Base-by-base conservation (phyloP, 371 early-diverging fungal species). In the Parasitella parasitica region DNA sequence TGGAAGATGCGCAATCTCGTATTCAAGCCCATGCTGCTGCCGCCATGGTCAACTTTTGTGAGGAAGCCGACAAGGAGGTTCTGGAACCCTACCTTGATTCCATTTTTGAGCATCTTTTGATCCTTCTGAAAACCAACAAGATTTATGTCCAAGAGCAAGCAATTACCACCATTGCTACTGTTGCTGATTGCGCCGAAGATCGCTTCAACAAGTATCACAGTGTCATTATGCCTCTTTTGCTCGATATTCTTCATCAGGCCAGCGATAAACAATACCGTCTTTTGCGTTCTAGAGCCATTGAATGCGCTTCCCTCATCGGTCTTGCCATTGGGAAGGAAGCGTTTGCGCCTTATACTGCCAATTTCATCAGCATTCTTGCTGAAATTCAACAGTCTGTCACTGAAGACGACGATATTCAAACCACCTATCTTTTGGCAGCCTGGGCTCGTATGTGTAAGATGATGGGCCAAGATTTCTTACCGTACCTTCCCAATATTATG, bases 391-490 rank as follows among this genome's bases (percentile, higher is more conserved):
- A 81, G 61, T 61, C 82, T 20, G 88, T 89, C 39, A 86, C 87
- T 12, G 97, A 97, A 49, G 66, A 89, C 22, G 97, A 97, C 73
- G 97, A 98, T 73, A 91, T 95, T 16, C 94, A 92, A 69, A 84
- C 87, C 46, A 89, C 93, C 9, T 99, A 96, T 76, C 81, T 99
- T 59, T 83, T 95, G 66, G 88, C 93, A 51, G 91, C 94, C 30
- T 99, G 99, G 99, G 96, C 97, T 34, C 89, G 99, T 59, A 80
- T 98, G 70, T 97, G 97, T 86, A 93, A 91, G 78, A 91, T 97
- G 30, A 86, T 99, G 71, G 96, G 91, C 6, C 82, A 83, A 20
- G 96, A 97, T 57, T 99, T 99, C 84, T 86, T 90, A 35, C 98
- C 97, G 22, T 94, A 93, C 66, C 73, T 98, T 64, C 85, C 88